phyloP scores from a whole-genome alignment of 2,329 filamentous ascomycete species.

The Talaromyces sp. region DNA sequence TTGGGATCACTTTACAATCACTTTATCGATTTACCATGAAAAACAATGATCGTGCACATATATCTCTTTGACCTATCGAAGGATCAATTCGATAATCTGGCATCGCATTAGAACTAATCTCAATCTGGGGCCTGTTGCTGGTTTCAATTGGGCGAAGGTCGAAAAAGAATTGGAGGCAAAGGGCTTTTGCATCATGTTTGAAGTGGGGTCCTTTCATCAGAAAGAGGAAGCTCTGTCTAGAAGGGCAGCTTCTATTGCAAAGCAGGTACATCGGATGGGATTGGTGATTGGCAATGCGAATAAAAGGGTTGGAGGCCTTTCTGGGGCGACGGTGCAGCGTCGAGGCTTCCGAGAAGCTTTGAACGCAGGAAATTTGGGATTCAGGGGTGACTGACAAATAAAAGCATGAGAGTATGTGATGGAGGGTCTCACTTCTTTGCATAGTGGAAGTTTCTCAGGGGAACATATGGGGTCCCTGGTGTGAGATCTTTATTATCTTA shows the following conservation, averaged over 20 bases:
- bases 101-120: slow-evolving; percentile 23
- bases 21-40: slow-evolving; percentile 20
- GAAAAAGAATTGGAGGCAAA: not conserved
- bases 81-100: slow-evolving; percentile 25
- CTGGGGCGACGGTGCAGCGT: no score
- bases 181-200: not conserved
- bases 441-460: no score
- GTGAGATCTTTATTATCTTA: no score
- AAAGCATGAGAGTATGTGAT: not conserved
- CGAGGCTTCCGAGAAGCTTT: not conserved
- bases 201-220: not conserved
- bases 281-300: not conserved
- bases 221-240: not conserved
- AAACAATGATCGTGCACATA: no score
- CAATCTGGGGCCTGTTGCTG: slow-evolving; percentile 20
- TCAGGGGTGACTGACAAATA: not conserved
- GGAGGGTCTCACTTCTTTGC: no score
- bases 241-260: not conserved
- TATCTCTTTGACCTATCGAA: slow-evolving; percentile 31
- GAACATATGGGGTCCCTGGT: no score
- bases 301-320: not conserved
- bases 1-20: slow-evolving; percentile 26
- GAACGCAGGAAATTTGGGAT: not conserved
- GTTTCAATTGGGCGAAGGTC: slow-evolving; percentile 24
- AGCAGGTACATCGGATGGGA: not conserved